Evolutionary conservation across 352 stramenopile species (phyloP), one percentile per base, ranked within the genome.

Genomic region (Saprolegnia parasitica): DNA sequence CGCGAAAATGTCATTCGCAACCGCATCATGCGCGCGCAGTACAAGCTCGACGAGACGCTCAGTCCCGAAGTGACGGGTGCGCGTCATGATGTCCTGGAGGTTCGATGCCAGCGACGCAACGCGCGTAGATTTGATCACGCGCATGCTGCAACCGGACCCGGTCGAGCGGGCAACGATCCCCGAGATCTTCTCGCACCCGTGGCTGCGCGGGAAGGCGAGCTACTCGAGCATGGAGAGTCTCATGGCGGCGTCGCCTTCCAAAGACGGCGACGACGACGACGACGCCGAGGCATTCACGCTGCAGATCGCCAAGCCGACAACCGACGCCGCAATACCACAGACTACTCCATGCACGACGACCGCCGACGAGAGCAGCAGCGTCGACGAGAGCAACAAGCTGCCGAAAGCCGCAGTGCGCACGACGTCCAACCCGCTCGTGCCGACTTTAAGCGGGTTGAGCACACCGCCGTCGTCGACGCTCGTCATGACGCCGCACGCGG

Each of bases 171-270:
- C 83, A 10, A 91, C 86, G 10, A 93, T 96, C 42, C 86, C 85
- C 5, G 84, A 94, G 60, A 91, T 96, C 60, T 95, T 96, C 52
- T 82, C 79, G 47, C 88, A 96, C 62, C 81, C 81, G 4, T 96
- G 88, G 88, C 77, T 96, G 35, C 83, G 86, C 15, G 54, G 45
- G 45, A 71, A 72, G 45, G 37, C 65, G 24, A 61, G 49, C 15
- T 47, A 32, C n/a, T 16, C 52, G 15, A 52, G 63, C n/a, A 21
- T 70, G 5, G 63, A 70, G 20, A 61, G 42, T 15, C 24, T 68
- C 29, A 56, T 67, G 16, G 5, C 26, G 61, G 9, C 50, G n/a
- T 70, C 63, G 54, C 63, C 63, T 16, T 52, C 45, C 35, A 70
- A 61, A 26, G 63, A 70, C 37, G 63, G 63, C n/a, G 46, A 61